phyloP scores from a whole-genome alignment of 257 asterid genomes.

The Petunia axillaris region DNA sequence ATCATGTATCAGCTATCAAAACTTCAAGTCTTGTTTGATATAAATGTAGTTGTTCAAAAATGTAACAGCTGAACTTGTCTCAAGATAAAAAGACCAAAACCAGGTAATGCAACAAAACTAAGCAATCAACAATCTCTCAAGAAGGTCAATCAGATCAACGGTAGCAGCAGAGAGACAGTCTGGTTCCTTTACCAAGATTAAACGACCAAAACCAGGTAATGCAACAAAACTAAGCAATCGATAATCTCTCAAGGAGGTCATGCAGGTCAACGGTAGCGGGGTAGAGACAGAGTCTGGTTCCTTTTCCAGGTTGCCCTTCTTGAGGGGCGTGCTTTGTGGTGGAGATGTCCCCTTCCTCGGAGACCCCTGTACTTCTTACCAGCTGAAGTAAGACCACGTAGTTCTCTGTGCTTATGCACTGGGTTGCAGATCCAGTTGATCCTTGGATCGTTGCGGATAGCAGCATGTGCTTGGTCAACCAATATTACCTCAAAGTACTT shows the following conservation, averaged over 20 bases:
- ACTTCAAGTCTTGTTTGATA: not conserved
- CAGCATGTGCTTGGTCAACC: slow-evolving; percentile 24
- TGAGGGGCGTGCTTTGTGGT: slow-evolving; percentile 24
- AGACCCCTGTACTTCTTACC: slow-evolving; percentile 26
- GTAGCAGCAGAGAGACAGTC: slow-evolving; percentile 17
- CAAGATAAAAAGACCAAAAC: not conserved
- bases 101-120: not conserved
- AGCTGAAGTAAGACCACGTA: slow-evolving; percentile 24
- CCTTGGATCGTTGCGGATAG: slow-evolving; percentile 24
- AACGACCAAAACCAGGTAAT: too few relatives aligned
- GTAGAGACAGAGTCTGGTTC: slow-evolving; percentile 21
- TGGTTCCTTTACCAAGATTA: slow-evolving; percentile 22
- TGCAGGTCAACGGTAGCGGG: slow-evolving; percentile 21
- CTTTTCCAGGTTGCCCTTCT: slow-evolving; percentile 25
- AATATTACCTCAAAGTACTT: slow-evolving; percentile 22
- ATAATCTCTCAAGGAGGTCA: not conserved
- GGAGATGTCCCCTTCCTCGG: slow-evolving; percentile 24
- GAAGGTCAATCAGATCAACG: slow-evolving; percentile 18
- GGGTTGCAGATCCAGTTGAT: slow-evolving; percentile 27
- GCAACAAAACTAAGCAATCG: not conserved
- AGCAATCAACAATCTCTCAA: not conserved
- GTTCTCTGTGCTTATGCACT: slow-evolving; percentile 24
- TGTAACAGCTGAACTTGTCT: not conserved
- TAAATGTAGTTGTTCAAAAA: not conserved
- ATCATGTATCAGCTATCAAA: too few relatives aligned